Evolutionary conservation across 1,284 basidiomycete genomes (phyloP), one percentile per base, ranked within the genome.

Genomic region (Melampsora larici-populina): DNA sequence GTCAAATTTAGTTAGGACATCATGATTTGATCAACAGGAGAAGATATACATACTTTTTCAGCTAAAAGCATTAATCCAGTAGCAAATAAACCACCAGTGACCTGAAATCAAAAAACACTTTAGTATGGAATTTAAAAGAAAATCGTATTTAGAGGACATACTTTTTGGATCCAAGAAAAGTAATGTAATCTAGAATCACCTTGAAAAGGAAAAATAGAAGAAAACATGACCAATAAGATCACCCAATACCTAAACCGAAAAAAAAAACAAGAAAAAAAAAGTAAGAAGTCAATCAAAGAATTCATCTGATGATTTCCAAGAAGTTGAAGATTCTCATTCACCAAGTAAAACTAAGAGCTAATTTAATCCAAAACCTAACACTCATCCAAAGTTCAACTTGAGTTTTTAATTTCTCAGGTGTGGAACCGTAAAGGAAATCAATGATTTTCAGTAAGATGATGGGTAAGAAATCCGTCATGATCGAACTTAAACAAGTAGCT

Each of bases 61-160:
- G 85, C 86, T 5, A 91, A 86, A 9, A 92, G 82, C 64, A 92
- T 86, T 29, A 90, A 82, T 1, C 87, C 86, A 4, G 87, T 85
- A 15, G 89, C 85, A 81, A 92, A 92, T 36, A 91, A 83, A 18
- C 89, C 89, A 43, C 48, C 64, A 58, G 49, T 69, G 17, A 63
- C 55, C 73, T 76, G 66, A 5, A 68, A 36, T 21, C 67, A 17
- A 33, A 69, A 21, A 18, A 64, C 11, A 33, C 9, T 36, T 36
- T 9, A 36, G 9, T 36, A n/a, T n/a, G n/a, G n/a, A n/a, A n/a
- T n/a, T n/a, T n/a, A n/a, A n/a, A n/a, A n/a, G n/a, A n/a, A n/a
- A n/a, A n/a, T n/a, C n/a, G n/a, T n/a, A n/a, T n/a, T n/a, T n/a
- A n/a, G n/a, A n/a, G n/a, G n/a, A n/a, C 66, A 11, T 33, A 77